Conservation (phyloP, 2,329 filamentous ascomycete species). For the Fusarium camptoceras region DNA sequence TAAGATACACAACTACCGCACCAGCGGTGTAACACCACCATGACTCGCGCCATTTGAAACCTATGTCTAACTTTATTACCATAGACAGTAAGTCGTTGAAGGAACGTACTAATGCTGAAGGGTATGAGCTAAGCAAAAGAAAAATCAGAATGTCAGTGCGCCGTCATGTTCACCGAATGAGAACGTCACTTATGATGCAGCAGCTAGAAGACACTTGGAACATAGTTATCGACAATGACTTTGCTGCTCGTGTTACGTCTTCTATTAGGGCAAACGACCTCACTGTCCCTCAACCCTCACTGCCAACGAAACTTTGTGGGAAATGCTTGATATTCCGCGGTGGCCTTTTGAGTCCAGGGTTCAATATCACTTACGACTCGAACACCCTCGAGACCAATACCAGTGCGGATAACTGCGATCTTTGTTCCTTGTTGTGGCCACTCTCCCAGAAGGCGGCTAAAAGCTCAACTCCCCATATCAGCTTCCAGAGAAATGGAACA, state of each 20-base stretch:
- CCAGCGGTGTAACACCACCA: too few relatives aligned
- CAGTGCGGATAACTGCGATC: not conserved
- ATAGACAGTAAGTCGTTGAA: not conserved
- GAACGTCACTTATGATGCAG: too few relatives aligned
- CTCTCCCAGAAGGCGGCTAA: not conserved
- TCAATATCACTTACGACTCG: not conserved
- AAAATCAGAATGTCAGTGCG: not conserved
- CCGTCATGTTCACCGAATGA: not conserved
- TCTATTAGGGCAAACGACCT: not conserved
- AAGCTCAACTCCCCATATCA: not conserved
- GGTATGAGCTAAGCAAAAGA: not conserved
- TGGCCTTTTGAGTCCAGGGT: not conserved
- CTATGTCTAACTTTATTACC: not conserved
- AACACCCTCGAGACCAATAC: not conserved
- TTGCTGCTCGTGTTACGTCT: not conserved
- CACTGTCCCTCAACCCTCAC: not conserved
- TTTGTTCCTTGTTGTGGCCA: not conserved
- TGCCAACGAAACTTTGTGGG: not conserved
- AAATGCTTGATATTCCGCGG: not conserved
- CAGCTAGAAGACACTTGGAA: not conserved
- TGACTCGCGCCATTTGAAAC: not conserved
- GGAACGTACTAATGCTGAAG: rapidly evolving
- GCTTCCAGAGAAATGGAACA: not conserved
- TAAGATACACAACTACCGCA: not conserved
- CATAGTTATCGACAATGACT: not conserved